Percentiles rank a stretch among this genome's conserved stretches.
These are phyloP conservation scores for Tilletia indica DNA, from an alignment of 1,284 basidiomycete species.

Conservation along the genomic window DNA sequence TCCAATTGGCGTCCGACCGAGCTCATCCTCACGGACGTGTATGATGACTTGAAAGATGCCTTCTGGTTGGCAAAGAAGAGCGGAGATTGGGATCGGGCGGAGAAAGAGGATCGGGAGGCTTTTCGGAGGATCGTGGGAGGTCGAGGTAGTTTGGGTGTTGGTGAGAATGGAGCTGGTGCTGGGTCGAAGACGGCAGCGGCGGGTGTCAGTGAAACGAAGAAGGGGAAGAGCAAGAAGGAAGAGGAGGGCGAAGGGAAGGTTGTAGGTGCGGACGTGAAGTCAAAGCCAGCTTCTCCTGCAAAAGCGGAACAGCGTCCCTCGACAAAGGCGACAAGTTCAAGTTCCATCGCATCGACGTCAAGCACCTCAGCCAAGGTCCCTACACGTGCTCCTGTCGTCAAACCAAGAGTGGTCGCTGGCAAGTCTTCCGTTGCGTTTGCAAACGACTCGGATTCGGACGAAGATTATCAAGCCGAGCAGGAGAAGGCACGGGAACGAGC, in stretches of 20 bases:
- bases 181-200: not conserved
- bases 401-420: too few species aligned
- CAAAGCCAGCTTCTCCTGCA: not conserved
- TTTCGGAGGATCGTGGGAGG: not conserved
- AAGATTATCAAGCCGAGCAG: too few species aligned
- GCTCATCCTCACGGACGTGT: conserved; percentile 1
- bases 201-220: not conserved
- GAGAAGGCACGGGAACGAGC: not conserved
- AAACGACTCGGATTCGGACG: too few species aligned
- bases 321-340: too few species aligned
- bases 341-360: too few species aligned
- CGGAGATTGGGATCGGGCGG: not conserved
- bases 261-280: not conserved
- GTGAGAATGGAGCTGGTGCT: not conserved
- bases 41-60: not conserved
- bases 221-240: not conserved
- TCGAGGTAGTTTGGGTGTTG: not conserved
- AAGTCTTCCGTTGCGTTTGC: too few species aligned
- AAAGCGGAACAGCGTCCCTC: too few species aligned
- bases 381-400: too few species aligned
- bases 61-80: conserved; percentile 4
- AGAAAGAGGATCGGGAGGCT: not conserved
- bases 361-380: too few species aligned
- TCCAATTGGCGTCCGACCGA: conserved; percentile 11
- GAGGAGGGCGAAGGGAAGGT: not conserved